phyloP scores from a whole-genome alignment of 1,284 basidiomycete species.

The Tilletia walkeri region DNA sequence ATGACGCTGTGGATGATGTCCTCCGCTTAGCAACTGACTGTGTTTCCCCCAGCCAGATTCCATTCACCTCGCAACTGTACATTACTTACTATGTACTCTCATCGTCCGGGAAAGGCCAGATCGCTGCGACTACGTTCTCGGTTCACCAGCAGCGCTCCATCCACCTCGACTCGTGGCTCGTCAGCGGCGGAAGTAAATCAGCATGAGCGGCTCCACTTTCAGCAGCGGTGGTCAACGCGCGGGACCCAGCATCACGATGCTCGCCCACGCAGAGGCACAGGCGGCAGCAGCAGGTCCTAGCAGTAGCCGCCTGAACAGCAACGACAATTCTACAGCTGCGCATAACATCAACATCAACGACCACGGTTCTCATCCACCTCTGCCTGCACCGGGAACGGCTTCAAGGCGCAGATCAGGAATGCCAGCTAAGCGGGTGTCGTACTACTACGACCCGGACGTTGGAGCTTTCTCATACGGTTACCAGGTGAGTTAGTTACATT shows the following conservation, averaged over 20 bases:
- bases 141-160: too few relatives aligned
- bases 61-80: too few relatives aligned
- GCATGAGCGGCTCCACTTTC: background rate
- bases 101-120: too few relatives aligned
- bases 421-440: slow-evolving; percentile 14
- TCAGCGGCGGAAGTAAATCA: background rate
- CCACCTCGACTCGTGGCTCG: too few relatives aligned
- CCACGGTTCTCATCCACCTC: slow-evolving; percentile 11
- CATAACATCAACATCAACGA: slow-evolving; percentile 3
- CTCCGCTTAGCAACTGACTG: too few relatives aligned
- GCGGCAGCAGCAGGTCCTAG: background rate
- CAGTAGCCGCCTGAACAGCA: background rate
- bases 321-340: background rate
- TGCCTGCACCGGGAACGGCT: background rate
- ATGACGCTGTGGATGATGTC: too few relatives aligned
- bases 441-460: slow-evolving; percentile 17
- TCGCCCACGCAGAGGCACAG: background rate
- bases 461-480: slow-evolving; percentile 14
- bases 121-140: too few relatives aligned
- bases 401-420: background rate
- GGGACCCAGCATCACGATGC: background rate
- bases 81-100: too few relatives aligned
- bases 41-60: too few relatives aligned
- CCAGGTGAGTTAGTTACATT: background rate
- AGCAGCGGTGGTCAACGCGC: background rate